Conservation (phyloP, 257 asterid species). For the Anisodus tanguticus region DNA sequence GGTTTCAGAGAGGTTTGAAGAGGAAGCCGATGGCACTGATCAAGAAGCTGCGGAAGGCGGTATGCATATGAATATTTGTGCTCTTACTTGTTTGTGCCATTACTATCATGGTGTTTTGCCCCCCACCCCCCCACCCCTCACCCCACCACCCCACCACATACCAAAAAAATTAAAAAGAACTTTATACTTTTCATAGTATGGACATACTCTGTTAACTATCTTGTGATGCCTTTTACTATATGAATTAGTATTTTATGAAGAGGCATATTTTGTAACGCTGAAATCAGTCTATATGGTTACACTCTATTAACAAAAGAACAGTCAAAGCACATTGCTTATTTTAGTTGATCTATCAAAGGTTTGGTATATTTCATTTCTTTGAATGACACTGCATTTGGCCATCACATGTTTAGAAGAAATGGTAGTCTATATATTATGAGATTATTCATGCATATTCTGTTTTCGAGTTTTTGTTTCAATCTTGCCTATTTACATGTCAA, state of each 20-base stretch:
- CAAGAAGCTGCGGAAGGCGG: conserved; percentile 79
- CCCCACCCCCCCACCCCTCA: no score
- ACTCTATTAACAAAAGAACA: neutral
- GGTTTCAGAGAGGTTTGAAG: conserved; percentile 84
- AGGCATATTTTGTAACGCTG: neutral
- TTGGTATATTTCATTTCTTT: neutral
- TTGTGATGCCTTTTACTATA: neutral
- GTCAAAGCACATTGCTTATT: neutral
- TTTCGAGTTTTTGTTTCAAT: neutral
- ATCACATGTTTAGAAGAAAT: neutral
- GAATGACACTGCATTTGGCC: neutral
- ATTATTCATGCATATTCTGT: neutral
- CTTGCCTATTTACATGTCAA: neutral
- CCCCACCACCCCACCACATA: neutral
- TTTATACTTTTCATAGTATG: neutral
- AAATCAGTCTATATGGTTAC: neutral
- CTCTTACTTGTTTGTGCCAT: neutral
- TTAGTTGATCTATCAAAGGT: neutral
- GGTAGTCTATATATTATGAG: neutral
- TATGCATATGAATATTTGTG: conserved; percentile 39
- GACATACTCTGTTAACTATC: neutral
- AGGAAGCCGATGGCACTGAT: conserved; percentile 87
- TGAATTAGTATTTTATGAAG: neutral
- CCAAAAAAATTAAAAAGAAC: neutral
- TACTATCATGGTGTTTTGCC: neutral